Evolutionary conservation across 1,139 yeast species (phyloP).

Genomic region (Pichia sp.): DNA sequence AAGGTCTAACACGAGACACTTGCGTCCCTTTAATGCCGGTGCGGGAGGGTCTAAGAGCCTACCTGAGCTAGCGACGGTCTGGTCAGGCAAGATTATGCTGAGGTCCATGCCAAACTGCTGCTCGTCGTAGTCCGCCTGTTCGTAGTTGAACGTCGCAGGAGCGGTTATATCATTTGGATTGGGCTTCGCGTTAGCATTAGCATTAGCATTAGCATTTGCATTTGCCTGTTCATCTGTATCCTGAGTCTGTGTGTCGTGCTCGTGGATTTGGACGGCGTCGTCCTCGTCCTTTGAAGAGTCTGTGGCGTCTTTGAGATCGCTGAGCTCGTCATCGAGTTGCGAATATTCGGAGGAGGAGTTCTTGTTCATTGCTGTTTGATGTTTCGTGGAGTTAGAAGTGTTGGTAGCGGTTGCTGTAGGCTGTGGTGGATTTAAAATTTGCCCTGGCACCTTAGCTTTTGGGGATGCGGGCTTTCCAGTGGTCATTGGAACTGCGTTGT

Average conservation of each 20-base stretch:
- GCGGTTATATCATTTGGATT: conserved; percentile 3
- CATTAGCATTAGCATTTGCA: background rate
- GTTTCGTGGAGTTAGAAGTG: too few relatives aligned
- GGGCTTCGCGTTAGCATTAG: conserved; percentile 6
- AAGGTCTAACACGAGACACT: conserved; percentile 83
- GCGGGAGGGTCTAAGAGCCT: conserved; percentile 57
- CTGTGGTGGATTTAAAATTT: too few relatives aligned
- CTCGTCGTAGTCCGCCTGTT: conserved; percentile 28
- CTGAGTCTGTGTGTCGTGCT: conserved; percentile 10
- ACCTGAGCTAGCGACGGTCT: conserved; percentile 48
- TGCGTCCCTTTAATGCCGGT: conserved; percentile 43
- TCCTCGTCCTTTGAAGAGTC: conserved; percentile 28
- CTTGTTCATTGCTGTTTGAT: too few relatives aligned
- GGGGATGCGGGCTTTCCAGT: too few relatives aligned
- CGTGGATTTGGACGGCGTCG: conserved; percentile 20
- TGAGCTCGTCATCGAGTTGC: conserved; percentile 16
- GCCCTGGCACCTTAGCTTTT: too few relatives aligned
- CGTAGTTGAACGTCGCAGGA: conserved; percentile 1
- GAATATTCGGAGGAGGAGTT: too few relatives aligned
- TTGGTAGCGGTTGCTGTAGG: too few relatives aligned
- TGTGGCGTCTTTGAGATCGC: conserved; percentile 26
- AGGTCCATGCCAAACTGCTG: conserved; percentile 38
- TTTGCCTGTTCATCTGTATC: conserved; percentile 12
- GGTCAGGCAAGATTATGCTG: conserved; percentile 62
- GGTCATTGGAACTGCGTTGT: too few relatives aligned